Evolutionary conservation across 2,329 filamentous ascomycete genomes (phyloP).

Genomic region (Alternaria gansuensis): DNA sequence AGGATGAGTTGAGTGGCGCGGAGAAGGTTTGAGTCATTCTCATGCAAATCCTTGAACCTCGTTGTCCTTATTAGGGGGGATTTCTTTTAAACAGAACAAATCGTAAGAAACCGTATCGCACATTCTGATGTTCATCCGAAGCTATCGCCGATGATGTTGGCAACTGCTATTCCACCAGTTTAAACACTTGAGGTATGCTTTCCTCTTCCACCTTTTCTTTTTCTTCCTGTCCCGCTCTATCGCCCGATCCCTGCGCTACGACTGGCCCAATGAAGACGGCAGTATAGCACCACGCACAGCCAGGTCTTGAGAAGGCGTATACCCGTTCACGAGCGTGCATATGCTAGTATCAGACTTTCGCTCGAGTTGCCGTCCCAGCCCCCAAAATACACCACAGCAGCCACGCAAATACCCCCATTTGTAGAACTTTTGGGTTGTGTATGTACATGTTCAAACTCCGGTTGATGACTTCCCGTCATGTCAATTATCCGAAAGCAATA

Average conservation of each 20-base stretch:
- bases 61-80: not conserved
- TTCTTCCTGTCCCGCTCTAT: not conserved
- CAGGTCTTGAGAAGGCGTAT: not conserved
- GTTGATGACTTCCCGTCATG: not conserved
- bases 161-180: not conserved
- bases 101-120: not conserved
- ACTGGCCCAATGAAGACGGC: not conserved
- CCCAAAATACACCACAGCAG: not conserved
- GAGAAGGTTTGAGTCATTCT: conserved; percentile 4
- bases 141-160: not conserved
- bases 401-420: not conserved
- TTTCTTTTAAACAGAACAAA: not conserved
- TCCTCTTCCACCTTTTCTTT: not conserved
- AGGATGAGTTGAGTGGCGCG: not conserved
- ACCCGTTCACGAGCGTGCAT: not conserved
- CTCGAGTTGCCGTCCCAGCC: not conserved
- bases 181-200: not conserved
- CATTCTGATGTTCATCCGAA: not conserved
- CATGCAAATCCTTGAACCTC: not conserved
- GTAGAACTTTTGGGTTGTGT: not conserved
- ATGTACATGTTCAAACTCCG: not conserved
- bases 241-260: not conserved
- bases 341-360: not conserved
- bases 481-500: not conserved
- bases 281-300: conserved; percentile 11